phyloP scores from a whole-genome alignment of 805 yeast genomes.

The Candida maesae region DNA sequence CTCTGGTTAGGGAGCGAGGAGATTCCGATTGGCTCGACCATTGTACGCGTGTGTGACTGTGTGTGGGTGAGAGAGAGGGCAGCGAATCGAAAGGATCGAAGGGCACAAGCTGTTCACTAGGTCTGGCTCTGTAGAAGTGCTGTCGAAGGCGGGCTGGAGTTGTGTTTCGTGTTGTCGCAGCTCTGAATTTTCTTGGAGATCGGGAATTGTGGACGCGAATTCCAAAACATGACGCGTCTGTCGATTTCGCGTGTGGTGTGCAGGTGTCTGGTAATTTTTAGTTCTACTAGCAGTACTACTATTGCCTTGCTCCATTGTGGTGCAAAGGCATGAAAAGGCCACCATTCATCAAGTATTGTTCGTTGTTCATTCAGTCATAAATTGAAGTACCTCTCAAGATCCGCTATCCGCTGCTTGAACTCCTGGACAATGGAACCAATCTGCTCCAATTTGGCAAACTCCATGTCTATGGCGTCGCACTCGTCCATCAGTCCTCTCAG shows the following conservation, averaged over 20 bases:
- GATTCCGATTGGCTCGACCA: slow-evolving; percentile 29
- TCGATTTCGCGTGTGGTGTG: slow-evolving; percentile 10
- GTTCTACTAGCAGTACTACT: neutral
- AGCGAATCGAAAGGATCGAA: no score
- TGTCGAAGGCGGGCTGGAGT: no score
- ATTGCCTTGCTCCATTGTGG: no score
- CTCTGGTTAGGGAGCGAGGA: slow-evolving; percentile 29
- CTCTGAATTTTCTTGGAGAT: slow-evolving; percentile 10
- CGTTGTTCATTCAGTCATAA: no score
- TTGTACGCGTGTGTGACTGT: slow-evolving; percentile 8
- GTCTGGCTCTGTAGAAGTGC: no score
- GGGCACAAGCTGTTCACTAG: neutral
- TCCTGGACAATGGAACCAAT: slow-evolving; percentile 38
- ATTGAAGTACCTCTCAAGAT: slow-evolving; percentile 29
- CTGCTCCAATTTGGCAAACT: slow-evolving; percentile 47
- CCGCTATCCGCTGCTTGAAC: slow-evolving; percentile 35
- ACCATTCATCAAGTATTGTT: no score
- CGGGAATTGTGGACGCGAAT: slow-evolving; percentile 3
- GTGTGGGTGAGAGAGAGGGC: no score
- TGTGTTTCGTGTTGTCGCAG: slow-evolving; percentile 5
- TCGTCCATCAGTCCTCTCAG: slow-evolving; percentile 38
- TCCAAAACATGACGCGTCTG: slow-evolving; percentile 2
- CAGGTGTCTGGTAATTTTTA: neutral
- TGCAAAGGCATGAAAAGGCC: no score
- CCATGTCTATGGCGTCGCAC: slow-evolving; percentile 49